These are phyloP conservation scores for Anethum foeniculum DNA, from an alignment of 140 eudicot species.

Conservation along the genomic window DNA sequence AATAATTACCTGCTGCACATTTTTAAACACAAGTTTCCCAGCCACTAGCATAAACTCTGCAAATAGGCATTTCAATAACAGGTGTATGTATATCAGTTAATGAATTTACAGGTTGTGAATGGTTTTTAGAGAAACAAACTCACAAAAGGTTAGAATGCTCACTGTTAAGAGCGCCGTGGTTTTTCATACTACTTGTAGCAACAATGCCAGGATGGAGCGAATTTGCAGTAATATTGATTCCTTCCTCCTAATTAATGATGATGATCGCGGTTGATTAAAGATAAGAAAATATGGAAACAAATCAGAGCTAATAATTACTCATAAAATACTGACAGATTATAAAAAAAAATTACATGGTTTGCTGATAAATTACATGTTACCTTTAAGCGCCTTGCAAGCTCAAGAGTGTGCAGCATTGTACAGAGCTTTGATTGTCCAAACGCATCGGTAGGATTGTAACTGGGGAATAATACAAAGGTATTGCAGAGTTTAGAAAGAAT, in stretches of 20 bases:
- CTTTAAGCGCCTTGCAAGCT: slow-evolving; percentile 64
- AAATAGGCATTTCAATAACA: not conserved
- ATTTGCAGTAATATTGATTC: slow-evolving; percentile 4
- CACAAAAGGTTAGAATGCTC: not conserved
- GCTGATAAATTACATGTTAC: slow-evolving; percentile 21
- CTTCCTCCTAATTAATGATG: slow-evolving; percentile 12
- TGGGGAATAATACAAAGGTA: slow-evolving; percentile 15
- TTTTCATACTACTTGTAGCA: not conserved
- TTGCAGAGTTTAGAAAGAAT: not conserved
- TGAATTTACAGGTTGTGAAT: not conserved
- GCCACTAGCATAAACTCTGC: slow-evolving; percentile 20
- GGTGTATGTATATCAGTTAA: too few species aligned
- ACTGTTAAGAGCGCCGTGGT: not conserved
- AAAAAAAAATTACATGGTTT: not conserved
- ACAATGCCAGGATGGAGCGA: slow-evolving; percentile 13
- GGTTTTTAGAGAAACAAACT: not conserved
- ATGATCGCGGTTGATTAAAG: not conserved
- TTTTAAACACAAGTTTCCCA: slow-evolving; percentile 24
- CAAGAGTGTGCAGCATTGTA: slow-evolving; percentile 43
- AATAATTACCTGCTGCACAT: slow-evolving; percentile 22
- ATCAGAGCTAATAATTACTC: not conserved
- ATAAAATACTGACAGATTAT: not conserved
- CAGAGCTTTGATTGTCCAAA: slow-evolving; percentile 86
- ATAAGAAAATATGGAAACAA: not conserved
- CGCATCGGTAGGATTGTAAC: slow-evolving; percentile 43